These are phyloP conservation scores for Leccinum truebloodii DNA, from an alignment of 768 basidiomycete genomes.

Conservation along the genomic window DNA sequence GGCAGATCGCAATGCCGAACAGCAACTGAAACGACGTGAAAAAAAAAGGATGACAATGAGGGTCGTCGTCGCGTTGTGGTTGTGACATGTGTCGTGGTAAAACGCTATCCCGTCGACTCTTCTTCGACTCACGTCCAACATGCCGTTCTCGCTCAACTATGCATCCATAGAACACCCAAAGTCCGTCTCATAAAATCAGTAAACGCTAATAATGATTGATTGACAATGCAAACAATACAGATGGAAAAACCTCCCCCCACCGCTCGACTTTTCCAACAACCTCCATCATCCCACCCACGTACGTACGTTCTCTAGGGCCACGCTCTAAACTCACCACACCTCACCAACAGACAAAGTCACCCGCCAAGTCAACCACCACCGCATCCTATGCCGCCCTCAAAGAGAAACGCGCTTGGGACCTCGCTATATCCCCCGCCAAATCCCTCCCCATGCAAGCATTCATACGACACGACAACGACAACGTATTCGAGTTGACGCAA, in stretches of 20 bases:
- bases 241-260: conserved; percentile 64
- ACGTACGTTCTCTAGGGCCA: conserved; percentile 4
- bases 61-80: too few species aligned
- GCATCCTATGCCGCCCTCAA: conserved; percentile 68
- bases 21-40: too few species aligned
- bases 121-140: conserved; percentile 1
- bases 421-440: conserved; percentile 84
- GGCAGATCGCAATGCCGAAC: too few species aligned
- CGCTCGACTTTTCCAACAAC: conserved; percentile 65
- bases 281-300: conserved; percentile 29
- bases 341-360: conserved; percentile 42
- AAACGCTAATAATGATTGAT: not conserved
- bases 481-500: too few species aligned
- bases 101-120: too few species aligned
- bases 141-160: conserved; percentile 34
- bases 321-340: too few species aligned
- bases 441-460: conserved; percentile 95
- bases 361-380: conserved; percentile 37
- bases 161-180: conserved; percentile 32
- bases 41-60: too few species aligned
- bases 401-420: conserved; percentile 81
- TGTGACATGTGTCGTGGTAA: too few species aligned
- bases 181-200: conserved; percentile 10
- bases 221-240: conserved; percentile 32
- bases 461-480: conserved; percentile 41